Evolutionary conservation across 139 green algal genomes (phyloP), one percentile per base, ranked within the genome.

Genomic region (Auxenochlorella pyrenoidosa): DNA sequence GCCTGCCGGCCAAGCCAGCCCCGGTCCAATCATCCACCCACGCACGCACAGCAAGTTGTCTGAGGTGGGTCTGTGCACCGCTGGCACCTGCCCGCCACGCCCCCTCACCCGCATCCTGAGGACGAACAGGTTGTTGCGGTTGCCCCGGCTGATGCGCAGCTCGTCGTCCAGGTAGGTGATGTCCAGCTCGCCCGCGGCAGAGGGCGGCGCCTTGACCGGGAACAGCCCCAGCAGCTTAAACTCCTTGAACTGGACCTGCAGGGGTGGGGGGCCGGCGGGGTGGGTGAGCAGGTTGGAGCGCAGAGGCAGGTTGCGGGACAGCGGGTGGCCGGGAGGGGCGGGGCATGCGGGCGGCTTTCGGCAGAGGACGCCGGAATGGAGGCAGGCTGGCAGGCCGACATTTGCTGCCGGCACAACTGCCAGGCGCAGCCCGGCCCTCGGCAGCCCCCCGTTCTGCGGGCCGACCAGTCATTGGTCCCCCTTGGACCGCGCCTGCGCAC

Each of bases 131-230:
- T 93, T 94, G 70, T 93, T 93, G 83, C 92, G 94, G 88, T 97
- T 93, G 0, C 94, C 94, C 5, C 94, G 73, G 43, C 89, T 92
- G 19, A 97, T 88, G 2, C 94, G 90, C 66, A 97, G 63, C 28
- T 97, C 93, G 41, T 94, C 89, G 40, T 97, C 94, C n/a, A 97
- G 68, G 82, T 95, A 97, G 0, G 94, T 97, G 30, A 92, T 91
- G 51, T 95, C 86, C 71, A 97, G 89, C 76, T 89, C 90, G 36
- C 94, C 94, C 32, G 85, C 86, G 0, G 95, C 95, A 8, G 78
- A 90, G 0, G 81, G 26, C 6, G 95, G 95, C 8, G 95, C 95
- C 38, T 88, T 95, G 72, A 98, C 89, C 36, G 91, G 89, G 41
- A 98, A 91, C 0, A 97, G 76, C 21, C 90, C 87, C 21, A 96